Evolutionary conservation across 257 asterid genomes (phyloP).

Genomic region (Penstemon eatonii): DNA sequence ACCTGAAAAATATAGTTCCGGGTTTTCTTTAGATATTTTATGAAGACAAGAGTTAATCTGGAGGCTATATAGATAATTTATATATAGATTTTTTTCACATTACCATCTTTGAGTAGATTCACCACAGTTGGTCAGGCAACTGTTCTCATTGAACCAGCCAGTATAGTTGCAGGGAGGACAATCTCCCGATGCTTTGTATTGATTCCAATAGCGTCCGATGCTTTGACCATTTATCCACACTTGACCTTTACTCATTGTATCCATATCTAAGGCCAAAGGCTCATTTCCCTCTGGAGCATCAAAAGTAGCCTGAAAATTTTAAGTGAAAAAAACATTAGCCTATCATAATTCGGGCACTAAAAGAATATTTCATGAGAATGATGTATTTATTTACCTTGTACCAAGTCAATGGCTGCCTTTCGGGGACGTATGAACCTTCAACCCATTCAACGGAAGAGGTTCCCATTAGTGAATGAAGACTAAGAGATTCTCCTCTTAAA

Average conservation of each 20-base stretch:
- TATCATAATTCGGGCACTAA: not conserved
- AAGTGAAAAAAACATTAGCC: not conserved
- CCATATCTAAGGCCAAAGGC: constrained; percentile 93
- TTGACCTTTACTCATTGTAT: constrained; percentile 93
- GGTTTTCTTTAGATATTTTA: not conserved
- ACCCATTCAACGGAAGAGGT: constrained; percentile 89
- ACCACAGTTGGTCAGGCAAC: constrained; percentile 74
- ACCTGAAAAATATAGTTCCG: constrained; percentile 48
- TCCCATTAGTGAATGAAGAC: constrained; percentile 89
- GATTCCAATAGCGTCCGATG: constrained; percentile 88
- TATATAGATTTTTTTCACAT: not conserved
- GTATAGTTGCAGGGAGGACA: constrained; percentile 80
- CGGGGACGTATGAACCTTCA: constrained; percentile 57
- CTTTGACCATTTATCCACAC: constrained; percentile 92
- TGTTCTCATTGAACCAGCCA: constrained; percentile 68
- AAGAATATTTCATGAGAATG: no score
- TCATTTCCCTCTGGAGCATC: constrained; percentile 80
- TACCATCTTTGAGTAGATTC: constrained; percentile 95
- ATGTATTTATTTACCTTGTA: constrained; percentile 61
- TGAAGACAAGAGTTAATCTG: constrained; percentile 4
- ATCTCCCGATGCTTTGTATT: constrained; percentile 69
- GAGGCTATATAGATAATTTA: not conserved
- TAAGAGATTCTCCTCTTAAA: constrained; percentile 82
- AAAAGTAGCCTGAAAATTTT: constrained; percentile 63
- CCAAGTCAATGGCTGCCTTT: constrained; percentile 89